Base-by-base conservation (phyloP, 2,329 filamentous ascomycete species). In the Coniochaeta ligniaria region DNA sequence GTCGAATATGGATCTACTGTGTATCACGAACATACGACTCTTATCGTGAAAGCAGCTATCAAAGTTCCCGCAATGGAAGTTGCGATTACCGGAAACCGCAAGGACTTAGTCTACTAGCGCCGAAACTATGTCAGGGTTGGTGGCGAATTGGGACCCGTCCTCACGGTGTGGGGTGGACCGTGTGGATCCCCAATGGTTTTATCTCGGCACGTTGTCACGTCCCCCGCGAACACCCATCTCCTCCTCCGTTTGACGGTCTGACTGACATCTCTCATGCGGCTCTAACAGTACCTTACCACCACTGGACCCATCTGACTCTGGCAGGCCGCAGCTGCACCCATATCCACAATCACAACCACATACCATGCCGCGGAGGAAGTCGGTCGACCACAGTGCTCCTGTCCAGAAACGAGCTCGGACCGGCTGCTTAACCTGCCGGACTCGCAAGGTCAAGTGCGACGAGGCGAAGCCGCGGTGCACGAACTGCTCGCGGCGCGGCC, bases 371-470 rank as follows among this genome's bases (percentile, higher is more conserved):
- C 57, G 57, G 36, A 43, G 38, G 24, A 58, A 45, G 38, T 31
- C 35, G 11, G 26, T 33, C 20, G 57, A 58, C 38, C 31, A 38
- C 6, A 45, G 26, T 26, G 57, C 38, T 20, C 57, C 57, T 28
- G 57, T 57, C 17, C 54, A 57, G 35, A 57, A 38, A 31, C 54
- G 54, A 38, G 57, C 57, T 9, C n/a, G 57, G n/a, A 71, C 72
- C 35, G 77, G 77, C 14, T 79, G 77, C 64, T 63, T 76, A 58
- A 78, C 76, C 63, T 79, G 76, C 67, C 76, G 78, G 64, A 71
- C 71, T 28, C 73, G 77, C 52, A 78, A 79, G 70, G 79, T 79
- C 71, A 79, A 79, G 66, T 80, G 77, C 66, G 76, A 79, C 61
- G 77, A 80, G 67, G 67, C 65, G 11, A 78, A 77, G 63, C 77